These are phyloP conservation scores for Yamadazyma epiphylla DNA, from an alignment of 1,139 yeast species.

Conservation along the genomic window DNA sequence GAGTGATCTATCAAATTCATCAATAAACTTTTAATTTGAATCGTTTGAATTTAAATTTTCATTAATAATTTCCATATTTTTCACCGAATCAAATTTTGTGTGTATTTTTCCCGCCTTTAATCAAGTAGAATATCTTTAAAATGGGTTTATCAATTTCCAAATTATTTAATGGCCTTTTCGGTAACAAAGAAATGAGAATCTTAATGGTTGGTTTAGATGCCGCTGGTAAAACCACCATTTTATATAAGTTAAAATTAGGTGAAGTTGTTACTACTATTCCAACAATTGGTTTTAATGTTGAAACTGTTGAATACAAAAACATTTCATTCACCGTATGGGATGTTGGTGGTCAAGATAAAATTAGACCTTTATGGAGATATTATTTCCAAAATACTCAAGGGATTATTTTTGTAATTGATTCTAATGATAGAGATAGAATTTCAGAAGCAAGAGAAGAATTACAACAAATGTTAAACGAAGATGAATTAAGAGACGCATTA, in stretches of 20 bases:
- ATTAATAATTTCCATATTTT: too few species aligned
- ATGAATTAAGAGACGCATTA: constrained; percentile 40
- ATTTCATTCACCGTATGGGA: constrained; percentile 42
- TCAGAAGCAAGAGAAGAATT: constrained; percentile 44
- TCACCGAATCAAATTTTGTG: too few species aligned
- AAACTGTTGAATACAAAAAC: constrained; percentile 40
- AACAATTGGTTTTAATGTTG: constrained; percentile 41
- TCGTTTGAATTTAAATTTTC: too few species aligned
- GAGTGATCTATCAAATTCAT: too few species aligned
- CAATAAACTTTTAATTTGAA: too few species aligned
- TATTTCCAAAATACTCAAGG: constrained; percentile 43
- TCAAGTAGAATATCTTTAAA: background rate
- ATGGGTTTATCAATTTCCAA: constrained; percentile 39
- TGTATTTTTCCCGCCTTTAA: too few species aligned
- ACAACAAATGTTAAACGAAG: constrained; percentile 42
- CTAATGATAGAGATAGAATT: constrained; percentile 43
- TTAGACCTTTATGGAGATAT: constrained; percentile 43
- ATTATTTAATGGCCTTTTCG: constrained; percentile 33
- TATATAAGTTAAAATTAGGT: constrained; percentile 39
- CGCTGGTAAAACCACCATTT: constrained; percentile 42
- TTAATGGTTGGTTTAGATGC: constrained; percentile 44
- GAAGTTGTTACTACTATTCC: constrained; percentile 42
- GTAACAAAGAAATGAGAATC: constrained; percentile 42
- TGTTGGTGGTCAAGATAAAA: constrained; percentile 44
- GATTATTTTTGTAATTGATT: constrained; percentile 39